Evolutionary conservation across 2,329 filamentous ascomycete species (phyloP).

Genomic region (Fusarium sp.): DNA sequence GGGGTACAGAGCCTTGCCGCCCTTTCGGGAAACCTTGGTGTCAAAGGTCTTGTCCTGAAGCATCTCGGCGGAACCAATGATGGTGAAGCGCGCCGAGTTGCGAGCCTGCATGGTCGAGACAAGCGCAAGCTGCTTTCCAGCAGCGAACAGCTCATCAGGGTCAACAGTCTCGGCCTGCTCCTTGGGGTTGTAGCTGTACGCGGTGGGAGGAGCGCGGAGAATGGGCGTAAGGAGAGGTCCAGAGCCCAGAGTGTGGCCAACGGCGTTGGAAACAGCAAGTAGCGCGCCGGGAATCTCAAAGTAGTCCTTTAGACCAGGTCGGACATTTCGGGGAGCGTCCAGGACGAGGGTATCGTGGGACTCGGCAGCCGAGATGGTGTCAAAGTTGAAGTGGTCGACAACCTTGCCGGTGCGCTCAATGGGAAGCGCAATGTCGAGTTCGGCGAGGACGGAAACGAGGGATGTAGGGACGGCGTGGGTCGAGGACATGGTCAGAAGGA

Average conservation of each 20-base stretch:
- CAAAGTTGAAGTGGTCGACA: slow-evolving; percentile 97
- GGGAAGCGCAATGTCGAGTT: slow-evolving; percentile 91
- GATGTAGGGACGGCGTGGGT: slow-evolving; percentile 76
- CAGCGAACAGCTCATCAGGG: slow-evolving; percentile 84
- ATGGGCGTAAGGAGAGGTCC: slow-evolving; percentile 84
- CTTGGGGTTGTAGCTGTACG: slow-evolving; percentile 95
- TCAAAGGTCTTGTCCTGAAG: slow-evolving; percentile 91
- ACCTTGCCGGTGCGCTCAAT: slow-evolving; percentile 86
- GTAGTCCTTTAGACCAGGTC: slow-evolving; percentile 79
- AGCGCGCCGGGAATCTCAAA: slow-evolving; percentile 70
- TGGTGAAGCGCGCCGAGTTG: slow-evolving; percentile 90
- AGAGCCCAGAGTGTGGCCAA: slow-evolving; percentile 85
- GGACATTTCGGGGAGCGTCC: slow-evolving; percentile 73
- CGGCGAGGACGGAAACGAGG: slow-evolving; percentile 82
- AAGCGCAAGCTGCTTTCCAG: slow-evolving; percentile 84
- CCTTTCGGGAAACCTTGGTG: slow-evolving; percentile 76
- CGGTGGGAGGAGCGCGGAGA: slow-evolving; percentile 83
- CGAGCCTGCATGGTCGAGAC: slow-evolving; percentile 90
- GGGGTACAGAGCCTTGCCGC: slow-evolving; percentile 68
- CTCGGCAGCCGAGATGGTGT: slow-evolving; percentile 79
- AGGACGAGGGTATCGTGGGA: slow-evolving; percentile 90
- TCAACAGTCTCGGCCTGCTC: slow-evolving; percentile 77
- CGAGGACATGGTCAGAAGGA: slow-evolving; percentile 86
- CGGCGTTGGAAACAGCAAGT: slow-evolving; percentile 83
- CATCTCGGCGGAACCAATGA: slow-evolving; percentile 88